phyloP scores from a whole-genome alignment of 1,284 basidiomycete genomes.

The Psilocybe mexicana region DNA sequence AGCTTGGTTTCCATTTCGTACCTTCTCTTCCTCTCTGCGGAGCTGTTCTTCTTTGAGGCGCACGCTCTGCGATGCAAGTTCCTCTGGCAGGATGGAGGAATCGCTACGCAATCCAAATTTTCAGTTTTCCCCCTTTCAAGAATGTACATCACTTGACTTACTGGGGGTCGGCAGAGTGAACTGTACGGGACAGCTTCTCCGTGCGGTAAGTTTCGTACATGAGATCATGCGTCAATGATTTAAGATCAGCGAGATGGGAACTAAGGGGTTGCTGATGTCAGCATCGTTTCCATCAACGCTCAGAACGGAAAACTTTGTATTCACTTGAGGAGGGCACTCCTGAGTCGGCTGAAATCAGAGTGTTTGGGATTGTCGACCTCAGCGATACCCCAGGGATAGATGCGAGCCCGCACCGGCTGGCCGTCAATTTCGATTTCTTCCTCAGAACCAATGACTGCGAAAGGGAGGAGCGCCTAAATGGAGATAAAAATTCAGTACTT shows the following conservation, averaged over 20 bases:
- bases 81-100: conserved; percentile 90
- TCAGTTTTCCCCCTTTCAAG: conserved; percentile 14
- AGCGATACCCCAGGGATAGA: conserved; percentile 98
- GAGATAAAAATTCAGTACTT: conserved; percentile 6
- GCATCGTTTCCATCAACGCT: neutral
- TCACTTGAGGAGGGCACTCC: conserved; percentile 88
- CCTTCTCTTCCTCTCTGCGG: conserved; percentile 95
- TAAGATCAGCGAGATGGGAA: conserved; percentile 93
- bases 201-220: conserved; percentile 97
- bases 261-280: conserved; percentile 40
- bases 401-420: conserved; percentile 86
- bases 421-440: conserved; percentile 95
- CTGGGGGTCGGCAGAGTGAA: conserved; percentile 81
- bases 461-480: conserved; percentile 82
- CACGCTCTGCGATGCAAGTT: conserved; percentile 94
- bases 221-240: conserved; percentile 94
- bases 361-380: conserved; percentile 99
- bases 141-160: conserved; percentile 38
- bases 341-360: conserved; percentile 93
- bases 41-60: conserved; percentile 99
- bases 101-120: conserved; percentile 49
- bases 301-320: conserved; percentile 20
- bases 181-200: conserved; percentile 94
- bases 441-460: conserved; percentile 97
- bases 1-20: conserved; percentile 25